A percentile compares a stretch with the other conserved stretches of the same genome.
Evolutionary conservation across 805 yeast genomes (phyloP).

Genomic region (Helenozyma baotianmanensis): DNA sequence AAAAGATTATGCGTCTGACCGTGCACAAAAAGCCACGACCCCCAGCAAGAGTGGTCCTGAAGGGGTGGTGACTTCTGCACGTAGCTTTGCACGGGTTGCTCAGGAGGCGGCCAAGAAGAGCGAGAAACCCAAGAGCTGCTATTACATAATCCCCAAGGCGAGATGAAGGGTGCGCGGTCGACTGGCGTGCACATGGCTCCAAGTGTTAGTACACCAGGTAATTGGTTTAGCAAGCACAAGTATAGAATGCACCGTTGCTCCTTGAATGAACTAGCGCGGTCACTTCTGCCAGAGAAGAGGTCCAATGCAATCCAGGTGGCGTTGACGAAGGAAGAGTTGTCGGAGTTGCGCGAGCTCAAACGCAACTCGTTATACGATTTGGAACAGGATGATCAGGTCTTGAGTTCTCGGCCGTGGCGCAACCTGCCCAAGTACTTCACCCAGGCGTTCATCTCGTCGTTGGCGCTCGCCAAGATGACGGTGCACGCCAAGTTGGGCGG

Average conservation of each 20-base stretch:
- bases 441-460: constrained; percentile 58
- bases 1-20: too few relatives aligned
- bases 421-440: constrained; percentile 56
- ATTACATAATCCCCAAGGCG: too few relatives aligned
- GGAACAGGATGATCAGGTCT: constrained; percentile 4
- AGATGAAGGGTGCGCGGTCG: too few relatives aligned
- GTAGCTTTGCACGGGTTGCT: too few relatives aligned
- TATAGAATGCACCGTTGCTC: neutral
- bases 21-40: too few relatives aligned
- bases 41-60: too few relatives aligned
- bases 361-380: constrained; percentile 10
- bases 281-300: neutral
- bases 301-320: neutral
- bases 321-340: neutral
- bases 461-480: constrained; percentile 72
- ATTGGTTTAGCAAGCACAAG: too few relatives aligned
- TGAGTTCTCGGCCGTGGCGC: constrained; percentile 47
- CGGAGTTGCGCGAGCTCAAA: neutral
- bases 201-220: too few relatives aligned
- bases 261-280: neutral
- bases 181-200: too few relatives aligned
- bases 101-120: too few relatives aligned
- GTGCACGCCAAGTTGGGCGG: constrained; percentile 83
- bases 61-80: too few relatives aligned
- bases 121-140: too few relatives aligned